Conservation (phyloP, 2,329 filamentous ascomycete species). For the Pseudogymnoascus sp. region DNA sequence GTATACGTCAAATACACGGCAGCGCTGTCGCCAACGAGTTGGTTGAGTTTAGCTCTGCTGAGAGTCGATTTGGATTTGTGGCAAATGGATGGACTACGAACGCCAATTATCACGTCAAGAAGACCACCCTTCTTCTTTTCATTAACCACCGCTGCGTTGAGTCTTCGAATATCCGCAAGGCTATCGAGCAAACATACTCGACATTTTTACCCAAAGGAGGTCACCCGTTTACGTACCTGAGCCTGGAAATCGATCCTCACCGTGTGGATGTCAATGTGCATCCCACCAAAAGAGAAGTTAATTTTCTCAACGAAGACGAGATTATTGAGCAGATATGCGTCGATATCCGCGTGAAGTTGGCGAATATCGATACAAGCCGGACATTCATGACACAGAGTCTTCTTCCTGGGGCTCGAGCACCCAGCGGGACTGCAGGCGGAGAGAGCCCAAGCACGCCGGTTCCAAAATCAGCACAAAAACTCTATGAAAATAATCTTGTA, state of each 20-base stretch:
- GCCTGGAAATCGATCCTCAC: conserved; percentile 82
- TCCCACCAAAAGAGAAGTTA: conserved; percentile 92
- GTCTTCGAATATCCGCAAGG: conserved; percentile 78
- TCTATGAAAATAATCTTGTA: conserved; percentile 80
- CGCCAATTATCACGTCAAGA: conserved; percentile 90
- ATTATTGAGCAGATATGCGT: conserved; percentile 81
- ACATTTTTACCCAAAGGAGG: conserved; percentile 85
- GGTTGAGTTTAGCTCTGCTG: conserved; percentile 62
- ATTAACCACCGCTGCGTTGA: conserved; percentile 96
- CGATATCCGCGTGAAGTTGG: conserved; percentile 66
- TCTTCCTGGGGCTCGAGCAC: conserved; percentile 55
- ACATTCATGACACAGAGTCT: conserved; percentile 92
- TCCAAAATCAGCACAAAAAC: conserved; percentile 37
- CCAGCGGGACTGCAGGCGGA: conserved; percentile 22
- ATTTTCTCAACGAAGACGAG: conserved; percentile 96
- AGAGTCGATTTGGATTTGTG: conserved; percentile 75
- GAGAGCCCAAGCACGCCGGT: conserved; percentile 17
- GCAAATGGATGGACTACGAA: conserved; percentile 77
- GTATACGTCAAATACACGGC: conserved; percentile 86
- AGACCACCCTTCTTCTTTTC: conserved; percentile 79
- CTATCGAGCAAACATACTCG: conserved; percentile 82
- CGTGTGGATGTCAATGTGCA: conserved; percentile 96
- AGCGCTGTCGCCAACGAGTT: conserved; percentile 79
- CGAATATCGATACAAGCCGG: conserved; percentile 83
- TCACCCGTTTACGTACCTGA: conserved; percentile 89